Conservation (phyloP, 768 basidiomycete species). For the Rhodosporidiobolus odoratus region DNA sequence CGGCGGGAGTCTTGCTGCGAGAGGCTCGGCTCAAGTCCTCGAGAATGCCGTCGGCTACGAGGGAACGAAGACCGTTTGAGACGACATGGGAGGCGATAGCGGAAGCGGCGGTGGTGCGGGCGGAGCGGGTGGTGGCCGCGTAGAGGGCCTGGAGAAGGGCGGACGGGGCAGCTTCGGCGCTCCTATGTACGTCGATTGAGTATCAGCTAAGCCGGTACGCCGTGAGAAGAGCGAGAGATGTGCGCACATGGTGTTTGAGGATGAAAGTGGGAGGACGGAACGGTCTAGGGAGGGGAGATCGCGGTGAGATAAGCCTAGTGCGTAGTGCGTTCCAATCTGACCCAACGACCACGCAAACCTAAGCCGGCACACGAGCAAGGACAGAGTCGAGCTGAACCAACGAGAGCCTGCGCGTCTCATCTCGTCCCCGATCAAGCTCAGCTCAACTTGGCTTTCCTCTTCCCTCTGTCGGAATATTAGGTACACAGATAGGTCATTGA, state of each 20-base stretch:
- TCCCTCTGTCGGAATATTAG: no score
- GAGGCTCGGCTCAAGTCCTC: slow-evolving; percentile 61
- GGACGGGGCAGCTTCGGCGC: slow-evolving; percentile 14
- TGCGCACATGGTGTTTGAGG: neutral
- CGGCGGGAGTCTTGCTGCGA: slow-evolving; percentile 81
- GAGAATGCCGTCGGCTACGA: slow-evolving; percentile 50
- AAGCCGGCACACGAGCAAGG: neutral
- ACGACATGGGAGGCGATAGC: slow-evolving; percentile 38
- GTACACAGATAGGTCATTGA: no score
- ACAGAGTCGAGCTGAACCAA: neutral
- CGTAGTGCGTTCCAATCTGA: slow-evolving; percentile 7
- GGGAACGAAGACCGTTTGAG: slow-evolving; percentile 35
- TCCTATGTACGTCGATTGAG: neutral
- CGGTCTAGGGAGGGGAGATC: neutral
- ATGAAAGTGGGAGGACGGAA: neutral
- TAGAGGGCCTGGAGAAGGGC: slow-evolving; percentile 36
- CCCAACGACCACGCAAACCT: neutral
- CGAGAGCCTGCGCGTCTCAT: neutral
- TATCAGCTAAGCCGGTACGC: neutral
- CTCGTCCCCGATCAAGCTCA: neutral
- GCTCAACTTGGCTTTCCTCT: no score
- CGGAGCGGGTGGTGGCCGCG: slow-evolving; percentile 32
- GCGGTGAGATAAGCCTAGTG: neutral
- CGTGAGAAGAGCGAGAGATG: neutral
- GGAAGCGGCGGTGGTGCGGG: slow-evolving; percentile 35